A percentile compares a stretch with the other conserved stretches of the same genome.
Evolutionary conservation across 306 rosid genomes (phyloP).

Genomic region (apple (Malus domestica)): ASM211411v1 NC_041802.1:32021501-32022000

Average conservation of each 20-base stretch:
- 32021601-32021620: not conserved
- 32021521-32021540: constrained; percentile 92
- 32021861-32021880: too few species aligned
- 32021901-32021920: too few species aligned
- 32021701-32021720: constrained; percentile 75
- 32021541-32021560: constrained; percentile 99
- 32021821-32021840: too few species aligned
- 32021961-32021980: not conserved
- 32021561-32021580: constrained; percentile 67
- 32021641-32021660: constrained; percentile 8
- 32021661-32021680: constrained; percentile 12
- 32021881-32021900: too few species aligned
- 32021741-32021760: constrained; percentile 6
- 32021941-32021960: not conserved
- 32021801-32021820: too few species aligned
- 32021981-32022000: not conserved
- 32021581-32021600: not conserved
- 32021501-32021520: constrained; percentile 44
- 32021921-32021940: too few species aligned
- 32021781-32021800: too few species aligned
- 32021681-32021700: constrained; percentile 56
- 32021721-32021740: constrained; percentile 73
- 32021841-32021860: too few species aligned
- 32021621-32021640: constrained; percentile 7
- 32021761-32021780: not conserved